Evolutionary conservation across 495 filamentous ascomycete species (phyloP).

Genomic region (Trichoderma asperelloides): DNA sequence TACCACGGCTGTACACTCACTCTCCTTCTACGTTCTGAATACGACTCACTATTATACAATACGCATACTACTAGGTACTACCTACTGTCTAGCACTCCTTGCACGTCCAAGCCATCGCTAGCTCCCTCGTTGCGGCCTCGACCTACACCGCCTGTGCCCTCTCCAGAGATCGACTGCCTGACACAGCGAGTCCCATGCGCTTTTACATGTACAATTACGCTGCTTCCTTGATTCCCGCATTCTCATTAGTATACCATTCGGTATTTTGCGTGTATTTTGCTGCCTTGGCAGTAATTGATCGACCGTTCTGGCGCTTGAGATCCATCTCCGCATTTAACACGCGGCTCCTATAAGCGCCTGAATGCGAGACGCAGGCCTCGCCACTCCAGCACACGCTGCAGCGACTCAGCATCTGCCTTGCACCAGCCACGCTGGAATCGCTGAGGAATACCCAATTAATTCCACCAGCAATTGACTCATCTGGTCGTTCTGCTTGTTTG

Average conservation of each 20-base stretch:
- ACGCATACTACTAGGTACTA: too few relatives aligned
- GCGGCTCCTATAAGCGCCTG: slow-evolving; percentile 6
- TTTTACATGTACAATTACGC: background rate
- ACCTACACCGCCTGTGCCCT: background rate
- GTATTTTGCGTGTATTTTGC: too few relatives aligned
- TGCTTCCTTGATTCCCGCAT: background rate
- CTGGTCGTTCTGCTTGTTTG: background rate
- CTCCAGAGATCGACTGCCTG: background rate
- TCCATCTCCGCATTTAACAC: background rate
- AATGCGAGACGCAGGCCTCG: background rate
- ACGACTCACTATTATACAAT: too few relatives aligned
- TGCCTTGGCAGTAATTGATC: background rate
- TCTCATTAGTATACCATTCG: too few relatives aligned
- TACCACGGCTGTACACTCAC: background rate
- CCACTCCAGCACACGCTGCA: background rate
- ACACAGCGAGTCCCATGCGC: background rate
- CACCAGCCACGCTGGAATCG: background rate
- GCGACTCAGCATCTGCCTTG: background rate
- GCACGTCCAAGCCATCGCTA: background rate
- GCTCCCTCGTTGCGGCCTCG: background rate
- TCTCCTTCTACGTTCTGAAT: background rate
- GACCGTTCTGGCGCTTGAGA: background rate
- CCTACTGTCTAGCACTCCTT: background rate
- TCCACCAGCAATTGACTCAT: background rate
- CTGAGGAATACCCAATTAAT: too few relatives aligned